Evolutionary conservation across 257 asterid species (phyloP), one percentile per base, ranked within the genome.

Genomic region (Scutellaria minor): DNA sequence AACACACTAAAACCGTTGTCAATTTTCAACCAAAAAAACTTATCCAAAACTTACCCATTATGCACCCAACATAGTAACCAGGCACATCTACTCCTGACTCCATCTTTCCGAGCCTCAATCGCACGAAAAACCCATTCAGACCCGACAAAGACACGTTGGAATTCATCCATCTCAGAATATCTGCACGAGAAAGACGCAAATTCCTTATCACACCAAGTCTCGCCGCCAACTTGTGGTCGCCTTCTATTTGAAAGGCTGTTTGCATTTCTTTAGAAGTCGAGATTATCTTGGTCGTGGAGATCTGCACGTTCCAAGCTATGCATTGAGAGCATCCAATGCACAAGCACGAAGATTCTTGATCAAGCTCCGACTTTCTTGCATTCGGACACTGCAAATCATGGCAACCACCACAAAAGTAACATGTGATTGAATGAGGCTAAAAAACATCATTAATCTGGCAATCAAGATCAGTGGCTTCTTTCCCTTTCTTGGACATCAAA

Each of bases 31-130:
- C 37, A 31, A 4, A 31, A 31, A 1, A 31, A 31, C 37, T 18
- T 44, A 14, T 6, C 24, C 8, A 6, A 64, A 10, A 56, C 70
- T 57, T 66, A 87, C 96, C 90, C 51, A 82, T 71, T 76, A 92
- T 83, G 74, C 92, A 82, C 73, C 92, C 96, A 68, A 90, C 90
- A 15, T 79, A 78, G 80, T 92, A 92, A 68, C 88, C 80, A 10
- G 85, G 54, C 64, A 84, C 87, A 54, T 82, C 88, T 35, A 73
- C 53, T 58, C 88, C 89, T 18, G 79, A 80, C 80, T 86, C 95
- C 73, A 83, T 44, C 72, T 80, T 88, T 40, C 88, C 82, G 0
- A 88, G 80, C 68, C 94, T 80, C 80, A 91, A 53, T 0, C 98
- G 94, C 67, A 90, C 66, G 78, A 88, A 92, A 73, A 85, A 81